phyloP scores from a whole-genome alignment of 1,284 basidiomycete genomes.

The Microbotryum saponariae region DNA sequence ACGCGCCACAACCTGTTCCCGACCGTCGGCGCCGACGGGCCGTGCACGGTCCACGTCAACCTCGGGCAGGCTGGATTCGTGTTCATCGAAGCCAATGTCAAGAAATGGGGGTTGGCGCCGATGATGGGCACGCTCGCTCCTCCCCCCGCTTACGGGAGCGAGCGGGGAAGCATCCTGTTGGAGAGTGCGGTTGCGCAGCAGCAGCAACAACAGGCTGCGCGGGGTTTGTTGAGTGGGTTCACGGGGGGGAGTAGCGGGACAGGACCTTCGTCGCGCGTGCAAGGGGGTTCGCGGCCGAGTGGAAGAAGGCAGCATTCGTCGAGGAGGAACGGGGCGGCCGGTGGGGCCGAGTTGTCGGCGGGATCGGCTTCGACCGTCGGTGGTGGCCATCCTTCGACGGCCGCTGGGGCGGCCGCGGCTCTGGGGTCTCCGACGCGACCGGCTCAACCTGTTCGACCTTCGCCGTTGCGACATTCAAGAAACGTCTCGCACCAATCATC shows the following conservation, averaged over 20 bases:
- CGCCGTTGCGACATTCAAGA: conserved; percentile 23
- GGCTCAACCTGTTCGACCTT: conserved; percentile 28
- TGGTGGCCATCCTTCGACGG: too few species aligned
- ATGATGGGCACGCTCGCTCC: conserved; percentile 90
- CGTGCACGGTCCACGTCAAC: conserved; percentile 89
- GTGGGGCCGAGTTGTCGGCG: conserved; percentile 31
- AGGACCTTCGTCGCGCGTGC: too few species aligned
- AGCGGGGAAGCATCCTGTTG: conserved; percentile 83
- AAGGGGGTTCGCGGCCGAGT: too few species aligned
- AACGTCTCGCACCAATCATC: conserved; percentile 18
- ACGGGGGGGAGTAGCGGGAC: too few species aligned
- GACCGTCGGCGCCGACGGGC: conserved; percentile 85
- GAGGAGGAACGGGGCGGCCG: conserved; percentile 36
- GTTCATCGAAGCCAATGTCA: conserved; percentile 95
- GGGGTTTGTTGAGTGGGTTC: too few species aligned
- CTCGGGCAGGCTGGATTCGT: conserved; percentile 93
- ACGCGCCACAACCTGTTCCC: conserved; percentile 87
- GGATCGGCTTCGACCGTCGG: conserved; percentile 10
- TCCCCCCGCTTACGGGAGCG: conserved; percentile 89
- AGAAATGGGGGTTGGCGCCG: conserved; percentile 94
- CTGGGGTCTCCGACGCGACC: conserved; percentile 9
- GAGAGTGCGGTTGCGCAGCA: conserved; percentile 58
- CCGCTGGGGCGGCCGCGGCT: background rate
- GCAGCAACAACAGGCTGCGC: too few species aligned
- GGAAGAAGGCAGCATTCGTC: background rate